phyloP scores from a whole-genome alignment of 495 filamentous ascomycete genomes.

The Penicillium taxi region DNA sequence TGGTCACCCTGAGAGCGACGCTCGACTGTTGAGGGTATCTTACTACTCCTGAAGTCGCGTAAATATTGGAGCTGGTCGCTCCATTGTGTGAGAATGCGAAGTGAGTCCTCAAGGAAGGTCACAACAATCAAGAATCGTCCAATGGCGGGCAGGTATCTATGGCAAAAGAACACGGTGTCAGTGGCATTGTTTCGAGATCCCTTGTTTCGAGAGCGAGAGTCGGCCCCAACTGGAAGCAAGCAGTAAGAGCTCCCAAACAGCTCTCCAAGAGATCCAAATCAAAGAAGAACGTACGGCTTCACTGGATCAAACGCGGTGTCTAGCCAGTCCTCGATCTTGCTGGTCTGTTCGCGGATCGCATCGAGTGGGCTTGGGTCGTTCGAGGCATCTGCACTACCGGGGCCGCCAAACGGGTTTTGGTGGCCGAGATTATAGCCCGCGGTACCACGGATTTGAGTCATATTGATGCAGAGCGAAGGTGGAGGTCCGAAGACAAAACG shows the following conservation, averaged over 20 bases:
- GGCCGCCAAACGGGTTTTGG: conserved; percentile 63
- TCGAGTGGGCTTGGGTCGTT: conserved; percentile 83
- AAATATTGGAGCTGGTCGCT: conserved; percentile 89
- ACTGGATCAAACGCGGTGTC: conserved; percentile 84
- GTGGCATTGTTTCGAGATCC: conserved; percentile 16
- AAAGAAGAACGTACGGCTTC: conserved; percentile 74
- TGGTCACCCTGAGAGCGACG: neutral
- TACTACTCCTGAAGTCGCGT: conserved; percentile 89
- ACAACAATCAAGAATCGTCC: conserved; percentile 97
- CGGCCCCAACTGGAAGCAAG: neutral
- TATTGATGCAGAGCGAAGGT: conserved; percentile 42
- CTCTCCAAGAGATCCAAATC: conserved; percentile 24
- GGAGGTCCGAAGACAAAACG: conserved; percentile 1
- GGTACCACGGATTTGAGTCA: conserved; percentile 95
- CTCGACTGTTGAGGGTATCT: conserved; percentile 15
- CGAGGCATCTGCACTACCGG: conserved; percentile 51
- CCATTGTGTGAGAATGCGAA: conserved; percentile 98
- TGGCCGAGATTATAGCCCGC: conserved; percentile 90
- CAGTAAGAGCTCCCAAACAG: neutral
- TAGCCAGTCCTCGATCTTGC: conserved; percentile 93
- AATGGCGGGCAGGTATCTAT: conserved; percentile 86
- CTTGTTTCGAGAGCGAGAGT: conserved; percentile 12
- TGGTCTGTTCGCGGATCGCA: conserved; percentile 85
- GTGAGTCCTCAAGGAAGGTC: conserved; percentile 93
- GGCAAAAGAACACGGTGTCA: conserved; percentile 30